Percentiles rank a stretch among this genome's conserved stretches.
These are phyloP conservation scores for Cyberlindnera xylosilytica DNA, from an alignment of 805 yeast species.

Conservation along the genomic window DNA sequence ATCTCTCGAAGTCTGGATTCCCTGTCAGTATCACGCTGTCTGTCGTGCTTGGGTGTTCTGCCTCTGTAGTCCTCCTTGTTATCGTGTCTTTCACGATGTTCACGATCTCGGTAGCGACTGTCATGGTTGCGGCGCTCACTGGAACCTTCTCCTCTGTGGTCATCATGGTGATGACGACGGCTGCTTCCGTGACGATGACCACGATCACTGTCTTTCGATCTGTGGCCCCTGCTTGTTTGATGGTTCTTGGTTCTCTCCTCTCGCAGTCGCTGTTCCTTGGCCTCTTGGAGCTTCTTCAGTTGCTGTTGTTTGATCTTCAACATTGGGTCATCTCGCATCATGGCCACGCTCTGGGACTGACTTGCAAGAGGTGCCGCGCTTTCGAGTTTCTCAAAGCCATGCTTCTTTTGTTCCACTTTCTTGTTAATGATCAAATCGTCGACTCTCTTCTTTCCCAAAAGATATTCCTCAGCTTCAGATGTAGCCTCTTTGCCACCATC, in stretches of 20 bases:
- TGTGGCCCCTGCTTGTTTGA: background rate
- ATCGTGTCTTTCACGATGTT: background rate
- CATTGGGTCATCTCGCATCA: constrained; percentile 32
- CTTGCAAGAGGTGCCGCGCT: background rate
- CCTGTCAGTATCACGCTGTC: background rate
- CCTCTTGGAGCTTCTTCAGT: constrained; percentile 18
- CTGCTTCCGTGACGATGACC: constrained; percentile 1
- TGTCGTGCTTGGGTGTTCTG: too few species aligned
- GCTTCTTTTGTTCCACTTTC: constrained; percentile 19
- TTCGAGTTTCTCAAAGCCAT: constrained; percentile 24
- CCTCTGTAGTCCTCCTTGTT: too few species aligned
- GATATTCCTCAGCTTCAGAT: constrained; percentile 46
- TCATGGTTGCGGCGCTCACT: background rate
- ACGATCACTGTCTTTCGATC: constrained; percentile 2
- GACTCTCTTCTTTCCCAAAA: constrained; percentile 50
- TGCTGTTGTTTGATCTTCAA: constrained; percentile 21
- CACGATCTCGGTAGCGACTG: background rate
- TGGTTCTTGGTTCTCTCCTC: background rate
- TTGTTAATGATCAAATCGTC: constrained; percentile 34
- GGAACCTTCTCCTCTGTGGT: background rate
- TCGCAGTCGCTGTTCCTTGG: constrained; percentile 22
- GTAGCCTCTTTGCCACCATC: constrained; percentile 25
- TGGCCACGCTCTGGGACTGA: constrained; percentile 41
- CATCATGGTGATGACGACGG: background rate
- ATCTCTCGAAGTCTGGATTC: background rate